A percentile compares a stretch with the other conserved stretches of the same genome.
phyloP scores from a whole-genome alignment of 768 basidiomycete species.

The Gloeostereum incarnatum region DNA sequence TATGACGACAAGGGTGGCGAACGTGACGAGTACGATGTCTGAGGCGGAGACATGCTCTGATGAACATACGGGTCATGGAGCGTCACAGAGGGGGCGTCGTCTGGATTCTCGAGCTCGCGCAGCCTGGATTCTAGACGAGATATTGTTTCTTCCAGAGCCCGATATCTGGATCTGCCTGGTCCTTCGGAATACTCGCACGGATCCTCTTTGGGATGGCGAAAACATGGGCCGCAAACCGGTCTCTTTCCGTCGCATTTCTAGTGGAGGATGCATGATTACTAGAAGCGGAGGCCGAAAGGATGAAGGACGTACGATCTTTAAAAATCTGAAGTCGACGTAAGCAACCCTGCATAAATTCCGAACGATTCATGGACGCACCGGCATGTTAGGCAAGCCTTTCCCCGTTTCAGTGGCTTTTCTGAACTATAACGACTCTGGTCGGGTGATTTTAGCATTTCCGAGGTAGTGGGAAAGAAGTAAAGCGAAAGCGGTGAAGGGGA shows the following conservation, averaged over 20 bases:
- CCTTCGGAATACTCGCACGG: slow-evolving; percentile 70
- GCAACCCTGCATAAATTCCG: slow-evolving; percentile 1
- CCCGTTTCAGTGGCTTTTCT: slow-evolving; percentile 41
- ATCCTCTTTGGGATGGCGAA: slow-evolving; percentile 46
- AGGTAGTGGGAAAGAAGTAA: no score
- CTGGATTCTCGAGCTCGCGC: slow-evolving; percentile 46
- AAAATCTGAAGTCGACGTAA: slow-evolving; percentile 21
- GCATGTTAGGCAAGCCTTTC: slow-evolving; percentile 48
- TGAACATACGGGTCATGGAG: slow-evolving; percentile 41
- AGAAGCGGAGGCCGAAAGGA: background rate
- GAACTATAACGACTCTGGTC: no score
- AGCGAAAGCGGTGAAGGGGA: no score
- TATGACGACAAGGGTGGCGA: background rate
- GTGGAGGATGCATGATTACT: slow-evolving; percentile 5
- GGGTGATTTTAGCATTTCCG: no score
- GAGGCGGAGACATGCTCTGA: slow-evolving; percentile 18
- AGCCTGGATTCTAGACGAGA: slow-evolving; percentile 46
- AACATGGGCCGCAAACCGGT: slow-evolving; percentile 59
- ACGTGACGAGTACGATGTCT: slow-evolving; percentile 1
- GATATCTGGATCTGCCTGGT: slow-evolving; percentile 47
- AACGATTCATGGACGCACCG: slow-evolving; percentile 19
- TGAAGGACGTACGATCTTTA: slow-evolving; percentile 34
- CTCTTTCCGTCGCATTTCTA: slow-evolving; percentile 62
- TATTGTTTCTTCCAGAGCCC: slow-evolving; percentile 52
- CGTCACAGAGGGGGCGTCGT: slow-evolving; percentile 34